A percentile compares a stretch with the other conserved stretches of the same genome.
phyloP scores from a whole-genome alignment of 768 basidiomycete genomes.

The Gymnopilus junonius region DNA sequence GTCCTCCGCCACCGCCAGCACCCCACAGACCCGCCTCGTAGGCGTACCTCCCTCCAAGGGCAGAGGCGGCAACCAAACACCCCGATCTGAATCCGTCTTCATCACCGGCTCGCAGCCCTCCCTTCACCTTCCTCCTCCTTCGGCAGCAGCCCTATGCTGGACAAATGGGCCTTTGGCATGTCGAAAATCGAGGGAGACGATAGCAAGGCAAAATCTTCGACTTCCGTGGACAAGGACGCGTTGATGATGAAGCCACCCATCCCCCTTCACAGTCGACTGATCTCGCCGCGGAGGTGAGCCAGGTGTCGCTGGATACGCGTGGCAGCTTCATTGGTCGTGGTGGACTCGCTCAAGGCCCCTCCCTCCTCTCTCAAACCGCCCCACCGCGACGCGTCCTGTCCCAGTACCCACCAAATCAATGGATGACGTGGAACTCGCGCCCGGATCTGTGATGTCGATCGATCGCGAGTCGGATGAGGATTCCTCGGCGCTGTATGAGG shows the following conservation, averaged over 20 bases:
- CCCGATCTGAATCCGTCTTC: constrained; percentile 73
- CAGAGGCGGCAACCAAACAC: constrained; percentile 95
- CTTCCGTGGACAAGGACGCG: constrained; percentile 27
- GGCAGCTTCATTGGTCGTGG: constrained; percentile 33
- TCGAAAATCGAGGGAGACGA: constrained; percentile 65
- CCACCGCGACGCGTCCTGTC: constrained; percentile 34
- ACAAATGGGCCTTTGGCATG: constrained; percentile 93
- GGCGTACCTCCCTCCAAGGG: constrained; percentile 95
- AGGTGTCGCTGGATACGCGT: constrained; percentile 42
- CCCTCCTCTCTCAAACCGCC: constrained; percentile 75
- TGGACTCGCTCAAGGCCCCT: constrained; percentile 53
- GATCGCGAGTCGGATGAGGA: constrained; percentile 38
- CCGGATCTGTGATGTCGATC: constrained; percentile 37
- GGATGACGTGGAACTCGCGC: constrained; percentile 21
- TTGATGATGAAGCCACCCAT: constrained; percentile 10
- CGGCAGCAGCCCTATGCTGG: constrained; percentile 69
- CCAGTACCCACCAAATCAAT: constrained; percentile 24
- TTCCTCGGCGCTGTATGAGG: constrained; percentile 25
- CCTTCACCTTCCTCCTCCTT: constrained; percentile 84
- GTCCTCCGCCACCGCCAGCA: constrained; percentile 46
- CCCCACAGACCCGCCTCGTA: constrained; percentile 70
- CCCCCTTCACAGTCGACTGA: constrained; percentile 30
- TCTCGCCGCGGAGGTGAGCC: constrained; percentile 41
- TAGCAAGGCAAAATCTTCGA: constrained; percentile 10
- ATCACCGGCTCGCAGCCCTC: constrained; percentile 95